Percentiles rank a stretch among this genome's conserved stretches.
Evolutionary conservation across 129 eudicot species (phyloP).

Genomic region (Centrapalus pauciflorus): DNA sequence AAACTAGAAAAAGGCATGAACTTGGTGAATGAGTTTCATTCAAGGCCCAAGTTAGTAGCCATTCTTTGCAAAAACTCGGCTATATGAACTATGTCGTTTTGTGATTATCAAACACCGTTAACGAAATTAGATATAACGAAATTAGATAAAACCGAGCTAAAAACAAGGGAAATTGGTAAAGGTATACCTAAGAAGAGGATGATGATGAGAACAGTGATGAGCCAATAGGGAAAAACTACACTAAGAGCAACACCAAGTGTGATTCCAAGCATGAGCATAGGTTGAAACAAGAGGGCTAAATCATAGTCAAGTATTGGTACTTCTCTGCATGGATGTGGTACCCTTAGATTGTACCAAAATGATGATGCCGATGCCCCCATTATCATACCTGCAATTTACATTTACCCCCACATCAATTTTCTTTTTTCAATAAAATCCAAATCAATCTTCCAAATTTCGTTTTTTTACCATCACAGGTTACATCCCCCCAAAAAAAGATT

Average conservation of each 20-base stretch:
- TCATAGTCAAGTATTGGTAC: constrained; percentile 91
- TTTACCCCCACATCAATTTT: neutral
- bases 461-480: too few species aligned
- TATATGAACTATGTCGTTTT: too few species aligned
- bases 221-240: constrained; percentile 96
- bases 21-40: too few species aligned
- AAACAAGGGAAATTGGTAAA: neutral
- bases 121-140: too few species aligned
- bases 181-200: constrained; percentile 76
- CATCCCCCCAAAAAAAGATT: too few species aligned
- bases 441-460: too few species aligned
- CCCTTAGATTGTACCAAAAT: constrained; percentile 90
- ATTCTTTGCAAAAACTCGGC: too few species aligned
- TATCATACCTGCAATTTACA: constrained; percentile 61
- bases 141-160: neutral
- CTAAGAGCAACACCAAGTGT: constrained; percentile 89
- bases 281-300: constrained; percentile 82
- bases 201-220: constrained; percentile 89
- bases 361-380: constrained; percentile 95
- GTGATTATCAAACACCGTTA: too few species aligned
- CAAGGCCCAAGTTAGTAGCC: too few species aligned
- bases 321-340: constrained; percentile 82
- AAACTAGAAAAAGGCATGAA: too few species aligned
- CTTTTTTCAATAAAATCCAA: neutral
- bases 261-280: constrained; percentile 97